A percentile compares a stretch with the other conserved stretches of the same genome.
Conservation (phyloP, 2,329 filamentous ascomycete genomes). For the Penicillium sumatraense region DNA sequence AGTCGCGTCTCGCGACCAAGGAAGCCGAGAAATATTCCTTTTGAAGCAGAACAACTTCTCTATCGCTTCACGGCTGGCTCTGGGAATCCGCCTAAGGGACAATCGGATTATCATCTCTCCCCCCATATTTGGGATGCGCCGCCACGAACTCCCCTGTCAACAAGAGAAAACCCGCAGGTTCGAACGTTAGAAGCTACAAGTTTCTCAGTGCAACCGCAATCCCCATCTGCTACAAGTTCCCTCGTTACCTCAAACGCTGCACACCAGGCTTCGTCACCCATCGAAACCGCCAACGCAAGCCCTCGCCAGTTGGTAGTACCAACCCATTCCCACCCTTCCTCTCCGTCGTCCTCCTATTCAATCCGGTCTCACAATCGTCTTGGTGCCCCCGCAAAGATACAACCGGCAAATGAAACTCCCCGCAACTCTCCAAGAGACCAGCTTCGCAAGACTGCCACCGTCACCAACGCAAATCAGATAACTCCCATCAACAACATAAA, state of each 20-base stretch:
- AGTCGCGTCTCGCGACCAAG: not conserved
- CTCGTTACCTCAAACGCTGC: not conserved
- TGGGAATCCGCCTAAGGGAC: not conserved
- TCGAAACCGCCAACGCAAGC: too few species aligned
- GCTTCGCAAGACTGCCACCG: not conserved
- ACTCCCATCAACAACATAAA: not conserved
- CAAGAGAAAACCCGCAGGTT: not conserved
- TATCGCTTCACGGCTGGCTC: not conserved
- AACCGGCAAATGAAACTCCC: conserved; percentile 50
- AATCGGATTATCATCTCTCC: not conserved
- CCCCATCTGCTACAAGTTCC: not conserved
- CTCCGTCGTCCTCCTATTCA: not conserved
- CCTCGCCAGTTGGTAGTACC: too few species aligned
- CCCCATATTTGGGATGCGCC: not conserved
- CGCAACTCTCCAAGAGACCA: not conserved
- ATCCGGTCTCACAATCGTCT: not conserved
- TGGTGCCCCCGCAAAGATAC: too few species aligned
- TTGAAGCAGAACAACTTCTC: not conserved
- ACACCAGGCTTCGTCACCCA: too few species aligned
- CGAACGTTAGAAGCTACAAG: not conserved
- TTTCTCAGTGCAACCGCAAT: too few species aligned
- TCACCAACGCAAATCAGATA: not conserved
- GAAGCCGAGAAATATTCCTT: not conserved
- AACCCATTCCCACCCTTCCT: not conserved
- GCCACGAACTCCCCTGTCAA: not conserved